A percentile compares a stretch with the other conserved stretches of the same genome.
phyloP scores from a whole-genome alignment of 805 yeast species.

The Zygoascus flipseniorum region DNA sequence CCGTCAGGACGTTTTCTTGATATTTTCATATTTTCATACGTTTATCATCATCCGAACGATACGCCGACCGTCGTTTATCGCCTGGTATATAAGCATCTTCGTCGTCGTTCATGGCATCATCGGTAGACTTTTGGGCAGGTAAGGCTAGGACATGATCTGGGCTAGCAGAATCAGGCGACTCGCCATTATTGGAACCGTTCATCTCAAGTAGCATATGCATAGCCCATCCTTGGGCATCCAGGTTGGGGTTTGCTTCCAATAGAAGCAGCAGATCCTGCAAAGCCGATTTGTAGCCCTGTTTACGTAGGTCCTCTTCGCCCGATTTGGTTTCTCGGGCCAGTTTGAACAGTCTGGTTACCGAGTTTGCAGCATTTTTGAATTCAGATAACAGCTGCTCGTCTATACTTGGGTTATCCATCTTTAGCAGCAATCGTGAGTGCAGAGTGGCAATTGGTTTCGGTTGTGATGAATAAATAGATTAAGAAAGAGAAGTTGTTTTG shows the following conservation, averaged over 20 bases:
- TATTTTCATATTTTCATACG: background rate
- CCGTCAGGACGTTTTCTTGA: too few species aligned
- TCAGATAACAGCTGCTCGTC: conserved; percentile 12
- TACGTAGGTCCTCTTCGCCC: conserved; percentile 7
- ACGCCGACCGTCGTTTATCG: background rate
- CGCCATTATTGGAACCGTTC: background rate
- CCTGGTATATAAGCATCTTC: background rate
- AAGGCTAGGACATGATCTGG: background rate
- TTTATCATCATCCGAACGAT: background rate
- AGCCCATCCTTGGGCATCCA: conserved; percentile 19
- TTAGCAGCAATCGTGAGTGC: background rate
- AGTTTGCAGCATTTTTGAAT: conserved; percentile 22
- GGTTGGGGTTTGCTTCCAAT: conserved; percentile 11
- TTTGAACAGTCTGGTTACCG: conserved; percentile 24
- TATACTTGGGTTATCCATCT: background rate
- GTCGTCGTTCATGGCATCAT: background rate
- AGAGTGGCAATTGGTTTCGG: background rate
- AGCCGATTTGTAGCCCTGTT: conserved; percentile 20
- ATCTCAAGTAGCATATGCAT: conserved; percentile 3
- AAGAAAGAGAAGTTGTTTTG: background rate
- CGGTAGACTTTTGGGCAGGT: background rate
- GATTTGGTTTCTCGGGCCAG: conserved; percentile 16
- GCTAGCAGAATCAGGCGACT: background rate
- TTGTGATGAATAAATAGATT: background rate
- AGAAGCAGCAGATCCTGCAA: conserved; percentile 15